Base-by-base conservation (phyloP, 179 eudicot genomes). In the Camellia oleifera region DNA sequence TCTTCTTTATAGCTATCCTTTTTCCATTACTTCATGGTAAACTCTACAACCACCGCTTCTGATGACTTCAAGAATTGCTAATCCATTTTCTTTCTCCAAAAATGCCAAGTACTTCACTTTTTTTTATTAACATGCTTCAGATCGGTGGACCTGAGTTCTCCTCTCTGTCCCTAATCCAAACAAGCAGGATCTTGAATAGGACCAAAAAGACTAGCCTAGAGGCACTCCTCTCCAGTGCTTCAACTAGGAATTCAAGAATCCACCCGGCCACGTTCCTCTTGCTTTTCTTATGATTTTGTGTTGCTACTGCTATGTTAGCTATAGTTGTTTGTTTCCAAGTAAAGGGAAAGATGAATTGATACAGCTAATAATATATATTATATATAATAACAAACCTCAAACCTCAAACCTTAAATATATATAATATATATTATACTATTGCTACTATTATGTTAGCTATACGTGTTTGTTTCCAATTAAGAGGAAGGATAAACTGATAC, bases 41-140 rank as follows among this genome's bases (percentile, higher is more conserved):
- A 88, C 92, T 3, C 97, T 98, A 50, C 98, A 94, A 2, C 97
- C 99, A 50, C 99, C 99, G 75, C 48, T 85, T 58, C 99, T 94
- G 15, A 95, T 91, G 14, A 92, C 8, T 45, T 88, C 82, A 64
- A 94, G 81, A 2, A 84, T 72, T 0, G 88, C 90, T 53, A 95
- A 40, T n/a, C 91, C 96, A 42, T 94, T 98, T 18, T 95, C 99
- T 72, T 86, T 91, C 69, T 92, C 89, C 66, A 95, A 78, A 83
- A 95, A 95, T 11, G 92, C 90, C 46, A 95, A 89, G 52, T 90
- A 91, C 86, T 93, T 97, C 0, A 91, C 89, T 80, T 87, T 95
- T 86, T 95, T 32, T 96, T 53, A 96, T 92, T 72, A 86, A 14
- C 5, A 92, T 91, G 56, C 98, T 94, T 77, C 86, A 96, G 40